phyloP scores from a whole-genome alignment of 495 filamentous ascomycete species.

The Melanomma pulvis-pyrius region DNA sequence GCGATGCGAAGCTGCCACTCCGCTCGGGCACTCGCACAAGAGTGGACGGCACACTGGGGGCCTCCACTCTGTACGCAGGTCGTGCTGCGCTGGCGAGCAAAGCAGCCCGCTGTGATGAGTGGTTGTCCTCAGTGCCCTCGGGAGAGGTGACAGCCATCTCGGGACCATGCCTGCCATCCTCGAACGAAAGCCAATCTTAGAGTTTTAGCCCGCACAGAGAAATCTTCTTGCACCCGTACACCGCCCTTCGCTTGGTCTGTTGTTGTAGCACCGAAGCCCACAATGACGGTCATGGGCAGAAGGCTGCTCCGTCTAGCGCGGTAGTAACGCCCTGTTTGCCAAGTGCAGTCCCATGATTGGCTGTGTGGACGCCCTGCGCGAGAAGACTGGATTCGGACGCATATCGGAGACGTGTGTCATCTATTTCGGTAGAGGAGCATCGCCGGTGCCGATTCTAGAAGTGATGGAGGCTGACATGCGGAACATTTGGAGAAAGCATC shows the following conservation, averaged over 20 bases:
- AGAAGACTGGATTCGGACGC: conserved; percentile 13
- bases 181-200: conserved; percentile 6
- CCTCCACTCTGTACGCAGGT: conserved; percentile 19
- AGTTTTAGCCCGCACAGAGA: background rate
- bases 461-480: conserved; percentile 6
- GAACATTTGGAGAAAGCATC: conserved; percentile 8
- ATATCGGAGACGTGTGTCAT: conserved; percentile 35
- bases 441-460: conserved; percentile 27
- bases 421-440: conserved; percentile 9
- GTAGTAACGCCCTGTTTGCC: conserved; percentile 9
- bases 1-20: background rate
- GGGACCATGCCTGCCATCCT: background rate
- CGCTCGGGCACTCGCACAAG: background rate
- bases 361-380: background rate
- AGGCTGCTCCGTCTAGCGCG: background rate
- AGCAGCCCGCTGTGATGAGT: background rate
- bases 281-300: conserved; percentile 9
- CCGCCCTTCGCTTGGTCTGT: conserved; percentile 28
- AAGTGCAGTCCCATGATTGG: conserved; percentile 17
- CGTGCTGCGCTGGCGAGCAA: conserved; percentile 23
- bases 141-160: conserved; percentile 9
- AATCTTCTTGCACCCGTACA: conserved; percentile 24
- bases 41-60: conserved; percentile 5
- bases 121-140: conserved; percentile 1
- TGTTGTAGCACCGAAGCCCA: conserved; percentile 10